Evolutionary conservation across 2,329 filamentous ascomycete species (phyloP), one percentile per base, ranked within the genome.

Genomic region (Calonectria hongkongensis): DNA sequence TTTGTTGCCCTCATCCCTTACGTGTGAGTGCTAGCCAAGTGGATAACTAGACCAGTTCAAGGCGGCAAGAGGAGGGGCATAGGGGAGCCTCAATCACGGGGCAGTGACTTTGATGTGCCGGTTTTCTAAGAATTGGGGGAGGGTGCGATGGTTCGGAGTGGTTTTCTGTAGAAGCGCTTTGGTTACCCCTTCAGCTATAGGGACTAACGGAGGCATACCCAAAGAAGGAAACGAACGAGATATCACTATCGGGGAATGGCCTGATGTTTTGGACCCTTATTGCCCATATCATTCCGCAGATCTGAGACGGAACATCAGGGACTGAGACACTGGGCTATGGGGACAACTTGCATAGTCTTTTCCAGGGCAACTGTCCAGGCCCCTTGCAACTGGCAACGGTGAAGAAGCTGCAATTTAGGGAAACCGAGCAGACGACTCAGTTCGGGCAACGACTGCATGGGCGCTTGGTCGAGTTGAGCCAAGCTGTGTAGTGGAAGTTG

Each of bases 261-360:
- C 28, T 56, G 51, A 56, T 56, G 51, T 36, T 3, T 39, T 56
- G 51, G 51, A 56, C 51, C 51, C 51, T 33, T 56, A 56, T 36
- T 56, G 51, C n/a, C 12, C 51, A 56, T 62, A 43, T 43, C 56
- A 62, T 62, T 62, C 56, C 56, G 56, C 56, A 62, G 56, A 62
- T 62, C 56, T 62, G 56, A 62, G 56, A 62, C 56, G 56, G 39
- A 13, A 41, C 56, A 62, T 43, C 56, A 62, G 56, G 56, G 56
- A 43, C 39, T 43, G 36, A 62, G 56, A 56, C 51, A 56, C 5
- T 15, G n/a, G 16, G n/a, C 30, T 13, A 36, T 21, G 30, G 30
- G 33, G n/a, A 21, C 51, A n/a, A 36, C 10, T 25, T 10, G 30
- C 51, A 33, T 56, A 56, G 30, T 56, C n/a, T 25, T 1, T 18